Evolutionary conservation across 352 stramenopile species (phyloP), one percentile per base, ranked within the genome.

Genomic region (Poterioochromonas sp.): DNA sequence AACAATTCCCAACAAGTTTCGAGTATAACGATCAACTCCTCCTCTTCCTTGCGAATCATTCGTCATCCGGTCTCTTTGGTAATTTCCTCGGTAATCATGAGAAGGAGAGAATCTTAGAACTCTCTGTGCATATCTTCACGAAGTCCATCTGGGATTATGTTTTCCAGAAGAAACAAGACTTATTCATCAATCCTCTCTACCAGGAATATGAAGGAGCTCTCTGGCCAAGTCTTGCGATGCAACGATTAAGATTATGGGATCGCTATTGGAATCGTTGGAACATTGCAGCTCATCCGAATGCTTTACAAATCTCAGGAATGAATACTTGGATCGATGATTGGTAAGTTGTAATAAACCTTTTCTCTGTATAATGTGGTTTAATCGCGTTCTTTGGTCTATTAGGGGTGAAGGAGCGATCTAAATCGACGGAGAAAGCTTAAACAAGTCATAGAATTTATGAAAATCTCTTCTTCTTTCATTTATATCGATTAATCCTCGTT

Each of bases 11-110:
- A 20, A 92, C 86, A 18, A 85, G 87, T 78, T 94, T 94, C 78
- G 88, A 94, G 77, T 94, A 94, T 79, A 93, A 88, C 41, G 80
- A 83, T 2, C 74, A 81, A 22, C 80, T 94, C 70, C 83, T 94
- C 0, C 81, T 91, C 65, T 77, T 83, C 0, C 84, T 94, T 34
- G 88, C 85, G 0, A 88, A 94, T 51, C 86, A 88, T 26, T 53
- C 88, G 0, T 89, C 90, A 43, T 92, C 88, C 0, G 88, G 85
- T 0, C 81, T 82, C 69, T 95, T 88, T 62, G 90, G 90, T 40
- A 93, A 89, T n/a, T 94, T 95, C 65, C 78, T 94, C 2, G 88
- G 89, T 40, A 94, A 95, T 80, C 91, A 86, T 76, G 88, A 93
- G 54, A 88, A 88, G 34, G 88, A 83, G 29, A 44, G 80, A 37